These are phyloP conservation scores for Xylariales sp. DNA, from an alignment of 2,329 filamentous ascomycete genomes.

Conservation along the genomic window DNA sequence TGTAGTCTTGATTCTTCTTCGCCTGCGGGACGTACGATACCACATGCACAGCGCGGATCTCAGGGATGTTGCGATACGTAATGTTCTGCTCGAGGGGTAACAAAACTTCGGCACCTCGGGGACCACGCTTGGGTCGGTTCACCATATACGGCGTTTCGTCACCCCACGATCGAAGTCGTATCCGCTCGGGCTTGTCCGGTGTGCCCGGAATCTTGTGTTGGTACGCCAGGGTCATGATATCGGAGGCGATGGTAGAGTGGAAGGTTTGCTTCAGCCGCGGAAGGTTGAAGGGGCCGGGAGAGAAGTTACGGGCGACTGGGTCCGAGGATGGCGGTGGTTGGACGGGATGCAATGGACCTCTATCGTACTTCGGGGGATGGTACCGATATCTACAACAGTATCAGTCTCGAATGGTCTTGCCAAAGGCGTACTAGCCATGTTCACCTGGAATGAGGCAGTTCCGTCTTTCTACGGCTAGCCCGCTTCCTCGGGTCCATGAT, in stretches of 20 bases:
- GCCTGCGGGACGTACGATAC: slow-evolving; percentile 70
- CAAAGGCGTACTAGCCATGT: neutral
- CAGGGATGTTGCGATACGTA: slow-evolving; percentile 80
- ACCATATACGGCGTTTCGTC: slow-evolving; percentile 91
- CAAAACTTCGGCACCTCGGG: slow-evolving; percentile 71
- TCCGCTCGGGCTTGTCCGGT: slow-evolving; percentile 42
- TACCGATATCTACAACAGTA: slow-evolving; percentile 74
- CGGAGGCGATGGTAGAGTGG: slow-evolving; percentile 77
- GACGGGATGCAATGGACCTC: slow-evolving; percentile 87
- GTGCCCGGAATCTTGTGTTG: slow-evolving; percentile 79
- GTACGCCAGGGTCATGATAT: slow-evolving; percentile 87
- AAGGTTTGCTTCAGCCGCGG: slow-evolving; percentile 88
- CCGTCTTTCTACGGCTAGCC: slow-evolving; percentile 24
- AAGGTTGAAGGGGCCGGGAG: slow-evolving; percentile 84
- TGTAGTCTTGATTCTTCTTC: slow-evolving; percentile 63
- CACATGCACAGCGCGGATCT: slow-evolving; percentile 74
- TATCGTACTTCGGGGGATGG: slow-evolving; percentile 89
- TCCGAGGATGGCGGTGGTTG: slow-evolving; percentile 85
- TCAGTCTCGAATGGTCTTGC: neutral
- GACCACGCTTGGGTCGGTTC: slow-evolving; percentile 79
- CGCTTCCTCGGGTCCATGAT: slow-evolving; percentile 44
- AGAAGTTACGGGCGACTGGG: slow-evolving; percentile 80
- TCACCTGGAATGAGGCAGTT: slow-evolving; percentile 22
- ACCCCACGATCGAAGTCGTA: slow-evolving; percentile 79
- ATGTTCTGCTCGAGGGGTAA: slow-evolving; percentile 68